Percentiles rank a stretch among this genome's conserved stretches.
phyloP scores from a whole-genome alignment of 2,329 filamentous ascomycete genomes.

The Berkeleyomyces rouxiae region DNA sequence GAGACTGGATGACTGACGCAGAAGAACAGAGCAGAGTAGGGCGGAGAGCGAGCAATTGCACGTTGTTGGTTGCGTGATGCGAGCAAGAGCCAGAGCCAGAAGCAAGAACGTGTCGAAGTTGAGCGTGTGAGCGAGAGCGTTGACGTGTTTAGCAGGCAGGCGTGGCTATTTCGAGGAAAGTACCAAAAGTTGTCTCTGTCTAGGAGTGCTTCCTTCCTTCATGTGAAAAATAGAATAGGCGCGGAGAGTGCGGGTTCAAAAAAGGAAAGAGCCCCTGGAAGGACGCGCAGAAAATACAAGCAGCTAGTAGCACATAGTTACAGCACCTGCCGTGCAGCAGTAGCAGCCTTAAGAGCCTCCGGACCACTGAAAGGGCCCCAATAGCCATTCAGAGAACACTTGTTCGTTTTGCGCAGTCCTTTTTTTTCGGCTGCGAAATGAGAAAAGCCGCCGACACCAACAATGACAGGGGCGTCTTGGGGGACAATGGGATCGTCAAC shows the following conservation, averaged over 20 bases:
- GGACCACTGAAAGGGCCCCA: background rate
- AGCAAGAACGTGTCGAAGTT: background rate
- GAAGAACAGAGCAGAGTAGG: conserved; percentile 1
- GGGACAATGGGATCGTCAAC: background rate
- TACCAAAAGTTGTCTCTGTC: background rate
- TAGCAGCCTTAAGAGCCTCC: background rate
- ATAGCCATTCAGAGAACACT: background rate
- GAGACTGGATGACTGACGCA: background rate
- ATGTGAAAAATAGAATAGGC: conserved; percentile 17
- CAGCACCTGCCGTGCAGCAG: background rate
- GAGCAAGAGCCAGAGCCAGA: conserved; percentile 3
- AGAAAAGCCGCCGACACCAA: background rate
- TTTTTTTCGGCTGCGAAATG: background rate
- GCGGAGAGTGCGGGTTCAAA: conserved; percentile 16
- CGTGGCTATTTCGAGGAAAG: background rate
- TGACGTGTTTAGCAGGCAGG: too few species aligned
- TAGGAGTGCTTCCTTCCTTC: background rate
- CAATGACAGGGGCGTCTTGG: background rate
- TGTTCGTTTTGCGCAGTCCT: background rate
- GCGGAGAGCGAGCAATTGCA: background rate
- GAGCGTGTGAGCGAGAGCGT: too few species aligned
- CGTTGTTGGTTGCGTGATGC: background rate
- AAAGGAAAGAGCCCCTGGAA: conserved; percentile 3
- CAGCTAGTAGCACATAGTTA: background rate
- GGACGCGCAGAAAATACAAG: conserved; percentile 8